These are phyloP conservation scores for Lodderomyces theae DNA, from an alignment of 1,139 yeast species.

Conservation along the genomic window DNA sequence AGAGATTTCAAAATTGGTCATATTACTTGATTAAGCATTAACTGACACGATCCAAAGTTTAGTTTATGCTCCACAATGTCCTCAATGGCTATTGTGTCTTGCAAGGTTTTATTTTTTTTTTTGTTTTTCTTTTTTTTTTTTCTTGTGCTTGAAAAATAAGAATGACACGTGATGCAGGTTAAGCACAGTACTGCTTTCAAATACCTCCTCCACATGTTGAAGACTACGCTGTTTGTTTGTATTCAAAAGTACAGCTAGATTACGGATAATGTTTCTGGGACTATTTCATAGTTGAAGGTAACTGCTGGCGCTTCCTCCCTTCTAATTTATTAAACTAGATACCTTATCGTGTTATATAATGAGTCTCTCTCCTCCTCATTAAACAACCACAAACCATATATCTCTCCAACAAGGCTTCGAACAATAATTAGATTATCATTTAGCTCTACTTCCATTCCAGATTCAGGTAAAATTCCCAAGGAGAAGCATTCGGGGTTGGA, in stretches of 20 bases:
- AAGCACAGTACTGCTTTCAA: too few species aligned
- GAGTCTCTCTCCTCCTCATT: constrained; percentile 70
- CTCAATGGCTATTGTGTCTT: neutral
- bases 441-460: constrained; percentile 66
- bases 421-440: constrained; percentile 80
- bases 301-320: too few species aligned
- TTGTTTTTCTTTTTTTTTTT: constrained; percentile 2
- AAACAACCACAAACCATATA: constrained; percentile 88
- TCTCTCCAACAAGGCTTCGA: constrained; percentile 70
- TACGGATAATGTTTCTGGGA: too few species aligned
- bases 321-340: constrained; percentile 19
- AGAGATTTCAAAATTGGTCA: neutral
- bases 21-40: neutral
- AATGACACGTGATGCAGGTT: too few species aligned
- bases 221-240: too few species aligned
- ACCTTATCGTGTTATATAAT: constrained; percentile 57
- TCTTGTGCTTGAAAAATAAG: too few species aligned
- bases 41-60: neutral
- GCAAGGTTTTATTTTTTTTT: neutral
- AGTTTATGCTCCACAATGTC: neutral
- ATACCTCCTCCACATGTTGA: too few species aligned
- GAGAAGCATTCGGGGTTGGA: constrained; percentile 74
- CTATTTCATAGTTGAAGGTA: too few species aligned
- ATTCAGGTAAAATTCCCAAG: constrained; percentile 66
- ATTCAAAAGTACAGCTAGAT: too few species aligned